Evolutionary conservation across 1,139 yeast species (phyloP), one percentile per base, ranked within the genome.

Genomic region (Debaryomyces sp.): DNA sequence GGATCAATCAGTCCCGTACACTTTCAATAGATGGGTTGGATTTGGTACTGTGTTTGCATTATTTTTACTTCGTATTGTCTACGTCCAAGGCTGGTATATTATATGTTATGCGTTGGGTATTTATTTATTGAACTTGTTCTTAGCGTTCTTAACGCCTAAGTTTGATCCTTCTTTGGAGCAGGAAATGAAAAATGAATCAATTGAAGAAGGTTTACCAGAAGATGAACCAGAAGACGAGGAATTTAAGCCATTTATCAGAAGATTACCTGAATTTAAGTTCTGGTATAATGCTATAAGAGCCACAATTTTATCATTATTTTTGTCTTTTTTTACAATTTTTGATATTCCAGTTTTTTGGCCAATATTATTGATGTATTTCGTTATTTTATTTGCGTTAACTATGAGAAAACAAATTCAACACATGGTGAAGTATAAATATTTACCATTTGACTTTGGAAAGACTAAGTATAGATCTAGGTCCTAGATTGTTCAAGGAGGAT

Each of bases 271-370:
- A 65, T 94, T 94, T 72, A 89, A 89, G 70, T 94, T 94, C 67
- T 94, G 99, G 99, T 80, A 86, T 62, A 87, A 87, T 55, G 87
- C 94, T 9, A 82, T 85, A 3, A 76, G 86, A 49, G 97, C 97
- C 9, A 84, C 94, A 0, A 54, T 71, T 0, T 50, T 87, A 43
- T 82, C 95, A 4, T 62, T 91, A 32, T 54, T 85, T 34, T 71
- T 87, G 58, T 78, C 96, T 0, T 71, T 86, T 50, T 84, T 88
- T 59, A 58, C 84, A 4, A 65, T 88, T 47, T 85, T 89, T 56
- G 97, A 94, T 66, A 80, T 94, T 44, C 99, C 99, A 8, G 98
- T 92, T 6, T 92, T 90, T 66, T 95, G 99, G 99, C 99, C 99
- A 44, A 92, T 94, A 51, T 79, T 94, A 55, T 80, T 94, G 66